Base-by-base conservation (phyloP, 1,284 basidiomycete genomes). In the Xerocomus alliaceus region DNA sequence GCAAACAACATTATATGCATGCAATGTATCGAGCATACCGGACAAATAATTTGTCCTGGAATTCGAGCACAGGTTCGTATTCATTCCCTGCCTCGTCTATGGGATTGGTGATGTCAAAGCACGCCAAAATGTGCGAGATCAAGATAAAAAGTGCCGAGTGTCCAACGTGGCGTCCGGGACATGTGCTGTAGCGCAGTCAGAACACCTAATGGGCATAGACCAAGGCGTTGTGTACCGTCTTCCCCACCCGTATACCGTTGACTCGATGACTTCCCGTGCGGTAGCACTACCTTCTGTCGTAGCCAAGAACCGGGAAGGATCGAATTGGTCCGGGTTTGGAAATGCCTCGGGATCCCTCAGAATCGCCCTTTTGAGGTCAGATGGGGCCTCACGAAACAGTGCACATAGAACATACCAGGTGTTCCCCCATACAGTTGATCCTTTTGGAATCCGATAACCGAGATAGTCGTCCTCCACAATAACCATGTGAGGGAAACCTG, bases 401-500 rank as follows among this genome's bases (percentile, higher is more conserved):
- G 20, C 10, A 44, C 20, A 5, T 20, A 15, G 31, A 18, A 56
- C 57, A 22, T 49, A 56, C 52, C 58, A 59, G 26, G 52, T 31
- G 28, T 59, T 56, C 10, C 58, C 58, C 37, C 31, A 11, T 17
- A 59, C 20, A 9, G 15, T 29, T 5, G 58, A 41, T 41, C 39
- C 51, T 44, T 56, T 59, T 4, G 58, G 52, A 24, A 59, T 59
- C 12, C 12, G 45, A 29, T 59, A 62, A 28, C 65, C 62, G 10
- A 61, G 54, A n/a, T 67, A 67, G 22, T 62, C 59, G 17, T 67
- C 65, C 12, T 65, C 65, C 28, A 60, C 26, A 5, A 24, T 60
- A 18, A 65, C 59, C 54, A 60, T 52, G 41, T 67, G 66, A 24
- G 65, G 62, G 10, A 67, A 34, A 11, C 66, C 65, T 67, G 15